Conservation (phyloP, 345 rosid genomes). For the Euphorbia lathyris region DNA sequence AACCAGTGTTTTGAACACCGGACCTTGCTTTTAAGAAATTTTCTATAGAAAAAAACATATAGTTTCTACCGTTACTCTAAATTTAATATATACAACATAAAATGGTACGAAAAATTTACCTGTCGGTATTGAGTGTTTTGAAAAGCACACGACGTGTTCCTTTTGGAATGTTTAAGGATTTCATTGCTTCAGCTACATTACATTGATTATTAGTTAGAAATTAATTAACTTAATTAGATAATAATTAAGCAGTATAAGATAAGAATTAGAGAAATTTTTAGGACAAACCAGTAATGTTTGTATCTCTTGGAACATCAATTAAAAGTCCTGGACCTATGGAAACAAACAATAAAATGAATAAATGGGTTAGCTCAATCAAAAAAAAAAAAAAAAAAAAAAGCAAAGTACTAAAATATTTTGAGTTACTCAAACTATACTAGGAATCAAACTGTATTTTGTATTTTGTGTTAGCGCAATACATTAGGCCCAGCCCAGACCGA, state of each 20-base stretch:
- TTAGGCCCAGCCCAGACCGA: too few species aligned
- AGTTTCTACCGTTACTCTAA: too few species aligned
- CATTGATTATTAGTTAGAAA: neutral
- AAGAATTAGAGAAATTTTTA: neutral
- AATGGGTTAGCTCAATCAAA: neutral
- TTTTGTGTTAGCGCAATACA: too few species aligned
- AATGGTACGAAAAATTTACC: slow-evolving; percentile 27
- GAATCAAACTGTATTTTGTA: too few species aligned
- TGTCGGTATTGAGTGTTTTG: slow-evolving; percentile 78
- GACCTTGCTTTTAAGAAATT: too few species aligned
- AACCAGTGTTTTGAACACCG: too few species aligned
- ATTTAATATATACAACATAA: too few species aligned
- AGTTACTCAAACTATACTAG: too few species aligned
- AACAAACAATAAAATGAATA: neutral
- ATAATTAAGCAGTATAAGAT: neutral
- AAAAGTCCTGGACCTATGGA: slow-evolving; percentile 49
- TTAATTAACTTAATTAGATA: neutral
- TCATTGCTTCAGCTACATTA: slow-evolving; percentile 76
- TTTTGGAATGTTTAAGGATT: slow-evolving; percentile 68
- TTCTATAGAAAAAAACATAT: too few species aligned
- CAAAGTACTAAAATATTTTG: too few species aligned
- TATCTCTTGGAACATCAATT: slow-evolving; percentile 59
- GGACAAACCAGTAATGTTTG: slow-evolving; percentile 48
- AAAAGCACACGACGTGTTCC: slow-evolving; percentile 82
- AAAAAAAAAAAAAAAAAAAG: too few species aligned